phyloP scores from a whole-genome alignment of 306 rosid genomes.

The Casuarina equisetifolia region DNA sequence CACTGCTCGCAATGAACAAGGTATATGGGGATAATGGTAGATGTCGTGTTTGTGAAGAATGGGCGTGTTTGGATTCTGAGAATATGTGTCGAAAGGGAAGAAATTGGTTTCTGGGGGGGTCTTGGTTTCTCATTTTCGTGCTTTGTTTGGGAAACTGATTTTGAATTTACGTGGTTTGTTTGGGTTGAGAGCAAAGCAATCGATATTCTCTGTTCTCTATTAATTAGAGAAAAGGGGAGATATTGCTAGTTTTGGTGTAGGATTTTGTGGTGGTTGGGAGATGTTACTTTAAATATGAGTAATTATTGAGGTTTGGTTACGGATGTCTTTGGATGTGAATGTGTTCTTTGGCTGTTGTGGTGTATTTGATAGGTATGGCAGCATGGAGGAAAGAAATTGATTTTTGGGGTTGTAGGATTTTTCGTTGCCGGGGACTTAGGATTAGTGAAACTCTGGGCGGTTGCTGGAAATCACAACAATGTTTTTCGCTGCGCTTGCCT shows the following conservation, averaged over 20 bases:
- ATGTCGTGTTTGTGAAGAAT: neutral
- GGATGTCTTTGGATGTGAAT: neutral
- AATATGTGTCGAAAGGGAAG: neutral
- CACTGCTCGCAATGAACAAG: conserved; percentile 93
- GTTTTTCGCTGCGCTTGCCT: neutral
- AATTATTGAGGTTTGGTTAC: neutral
- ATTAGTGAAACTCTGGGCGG: neutral
- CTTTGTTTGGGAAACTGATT: neutral
- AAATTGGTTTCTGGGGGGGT: neutral
- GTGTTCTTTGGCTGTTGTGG: neutral
- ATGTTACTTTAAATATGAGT: neutral
- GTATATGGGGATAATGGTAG: conserved; percentile 20
- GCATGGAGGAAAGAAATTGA: neutral
- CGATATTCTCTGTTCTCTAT: too few species aligned
- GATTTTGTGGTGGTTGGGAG: neutral
- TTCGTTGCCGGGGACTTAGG: neutral
- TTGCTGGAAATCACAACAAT: neutral
- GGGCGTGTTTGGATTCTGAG: neutral
- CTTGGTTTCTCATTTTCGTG: neutral
- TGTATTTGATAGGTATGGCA: neutral
- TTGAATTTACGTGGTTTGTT: neutral
- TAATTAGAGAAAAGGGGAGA: neutral
- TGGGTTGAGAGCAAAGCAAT: too few species aligned
- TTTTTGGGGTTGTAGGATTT: neutral
- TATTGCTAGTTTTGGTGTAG: neutral